Conservation (phyloP, 108 stramenopile genomes). For the Cyclotella cryptica region DNA sequence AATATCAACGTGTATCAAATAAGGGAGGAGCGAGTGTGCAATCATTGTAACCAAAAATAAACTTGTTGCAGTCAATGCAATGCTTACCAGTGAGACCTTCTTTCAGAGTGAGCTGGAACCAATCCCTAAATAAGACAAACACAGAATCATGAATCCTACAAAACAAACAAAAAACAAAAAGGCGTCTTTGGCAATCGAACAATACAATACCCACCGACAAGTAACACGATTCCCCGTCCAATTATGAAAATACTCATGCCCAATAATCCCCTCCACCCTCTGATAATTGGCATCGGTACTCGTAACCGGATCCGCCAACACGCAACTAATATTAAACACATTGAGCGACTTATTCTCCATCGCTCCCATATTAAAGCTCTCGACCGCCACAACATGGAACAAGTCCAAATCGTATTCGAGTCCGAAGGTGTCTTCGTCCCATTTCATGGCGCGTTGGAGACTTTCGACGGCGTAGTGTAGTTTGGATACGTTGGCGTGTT, state of each 20-base stretch:
- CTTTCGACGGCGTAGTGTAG: constrained; percentile 89
- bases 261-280: constrained; percentile 81
- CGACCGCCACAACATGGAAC: constrained; percentile 91
- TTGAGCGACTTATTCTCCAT: constrained; percentile 88
- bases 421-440: constrained; percentile 88
- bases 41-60: neutral
- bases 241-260: constrained; percentile 99
- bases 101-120: constrained; percentile 98
- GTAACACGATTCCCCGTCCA: constrained; percentile 98
- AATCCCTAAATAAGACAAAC: constrained; percentile 63
- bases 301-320: constrained; percentile 88
- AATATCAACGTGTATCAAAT: no score
- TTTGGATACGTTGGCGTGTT: constrained; percentile 86
- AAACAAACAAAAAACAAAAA: neutral
- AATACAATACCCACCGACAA: constrained; percentile 59
- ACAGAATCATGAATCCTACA: neutral
- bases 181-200: neutral
- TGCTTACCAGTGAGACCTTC: constrained; percentile 98
- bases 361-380: constrained; percentile 82
- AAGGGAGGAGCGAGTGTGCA: no score
- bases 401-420: constrained; percentile 95
- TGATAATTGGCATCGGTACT: constrained; percentile 94
- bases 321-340: constrained; percentile 94
- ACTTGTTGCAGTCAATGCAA: constrained; percentile 30
- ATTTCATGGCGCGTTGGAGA: constrained; percentile 70